A percentile compares a stretch with the other conserved stretches of the same genome.
phyloP scores from a whole-genome alignment of 371 early-diverging fungal genomes.

The Blastocladiella emersonii region DNA sequence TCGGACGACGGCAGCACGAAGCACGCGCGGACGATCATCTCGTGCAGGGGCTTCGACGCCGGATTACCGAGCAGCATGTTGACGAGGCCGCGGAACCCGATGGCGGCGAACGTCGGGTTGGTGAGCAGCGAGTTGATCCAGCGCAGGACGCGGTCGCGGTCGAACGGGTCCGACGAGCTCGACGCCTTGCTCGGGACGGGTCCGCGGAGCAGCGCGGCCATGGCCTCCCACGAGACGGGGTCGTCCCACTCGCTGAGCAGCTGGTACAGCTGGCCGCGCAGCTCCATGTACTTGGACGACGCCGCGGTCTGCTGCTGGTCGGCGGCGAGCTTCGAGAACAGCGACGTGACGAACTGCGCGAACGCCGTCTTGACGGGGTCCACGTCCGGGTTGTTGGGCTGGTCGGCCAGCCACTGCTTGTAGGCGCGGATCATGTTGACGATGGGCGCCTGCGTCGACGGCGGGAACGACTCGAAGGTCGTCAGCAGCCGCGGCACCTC shows the following conservation, averaged over 20 bases:
- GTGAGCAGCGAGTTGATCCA: not conserved
- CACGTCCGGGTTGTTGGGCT: not conserved
- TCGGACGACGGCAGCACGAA: not conserved
- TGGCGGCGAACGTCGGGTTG: not conserved
- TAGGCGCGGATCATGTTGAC: not conserved
- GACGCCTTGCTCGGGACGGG: not conserved
- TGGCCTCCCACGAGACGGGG: not conserved
- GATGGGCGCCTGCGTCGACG: not conserved
- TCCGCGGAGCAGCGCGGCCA: not conserved
- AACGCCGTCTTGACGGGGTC: not conserved
- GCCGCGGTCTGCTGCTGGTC: not conserved
- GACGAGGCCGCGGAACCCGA: not conserved
- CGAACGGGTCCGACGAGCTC: not conserved
- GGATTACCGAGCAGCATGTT: not conserved
- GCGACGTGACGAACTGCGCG: not conserved
- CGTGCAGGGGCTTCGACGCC: not conserved
- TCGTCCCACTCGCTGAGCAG: slow-evolving; percentile 1
- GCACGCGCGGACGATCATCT: not conserved
- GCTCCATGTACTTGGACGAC: not conserved
- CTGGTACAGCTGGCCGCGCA: not conserved
- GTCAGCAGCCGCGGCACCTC: slow-evolving; percentile 1
- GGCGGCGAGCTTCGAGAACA: not conserved
- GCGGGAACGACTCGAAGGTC: not conserved
- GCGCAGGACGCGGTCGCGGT: not conserved
- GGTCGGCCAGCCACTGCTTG: not conserved